Base-by-base conservation (phyloP, 306 rosid species). In the Vigna mungo region DNA sequence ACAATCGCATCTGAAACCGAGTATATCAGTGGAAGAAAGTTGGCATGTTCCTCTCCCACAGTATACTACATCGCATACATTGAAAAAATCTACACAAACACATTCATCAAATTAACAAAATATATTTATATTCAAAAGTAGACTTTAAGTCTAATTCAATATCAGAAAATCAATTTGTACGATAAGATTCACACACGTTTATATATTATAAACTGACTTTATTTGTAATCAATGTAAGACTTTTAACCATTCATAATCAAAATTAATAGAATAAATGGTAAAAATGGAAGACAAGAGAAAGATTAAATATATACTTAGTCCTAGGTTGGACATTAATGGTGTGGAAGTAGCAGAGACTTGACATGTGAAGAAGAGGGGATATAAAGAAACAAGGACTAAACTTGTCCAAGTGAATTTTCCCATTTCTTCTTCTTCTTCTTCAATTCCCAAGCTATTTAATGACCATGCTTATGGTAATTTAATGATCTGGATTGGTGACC, bases 41-140 rank as follows among this genome's bases (percentile, higher is more conserved):
- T 68, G 60, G 47, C 88, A 85, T 82, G 63, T 70, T 75, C 88
- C 88, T 71, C 74, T 68, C 48, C 86, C 88, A 78, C 88, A 85
- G 20, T 15, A 74, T 39, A 4, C 43, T 0, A 11, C 0, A 27
- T 43, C 36, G 43, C 88, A 85, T 44, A 78, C 4, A 27, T 48
- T 43, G 21, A 46, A 0, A 25, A 1, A 72, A 77, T 54, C 86
- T 74, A 32, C 77, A 68, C 55, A 60, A 49, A 77, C 21, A 55
- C 27, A 63, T 48, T 4, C 1, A 56, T 13, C 9, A 53, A 12
- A 27, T 62, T 0, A 10, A 36, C 14, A 43, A 59, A 12, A 36
- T 52, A 30, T 3, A 25, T 25, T 25, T 23, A 23, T 2, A 0
- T 23, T 23, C 1, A 23, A 23, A 23, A 23, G 0, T 2, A 23